Evolutionary conservation across 352 stramenopile genomes (phyloP).

Genomic region (Globisporangium viniferum): DNA sequence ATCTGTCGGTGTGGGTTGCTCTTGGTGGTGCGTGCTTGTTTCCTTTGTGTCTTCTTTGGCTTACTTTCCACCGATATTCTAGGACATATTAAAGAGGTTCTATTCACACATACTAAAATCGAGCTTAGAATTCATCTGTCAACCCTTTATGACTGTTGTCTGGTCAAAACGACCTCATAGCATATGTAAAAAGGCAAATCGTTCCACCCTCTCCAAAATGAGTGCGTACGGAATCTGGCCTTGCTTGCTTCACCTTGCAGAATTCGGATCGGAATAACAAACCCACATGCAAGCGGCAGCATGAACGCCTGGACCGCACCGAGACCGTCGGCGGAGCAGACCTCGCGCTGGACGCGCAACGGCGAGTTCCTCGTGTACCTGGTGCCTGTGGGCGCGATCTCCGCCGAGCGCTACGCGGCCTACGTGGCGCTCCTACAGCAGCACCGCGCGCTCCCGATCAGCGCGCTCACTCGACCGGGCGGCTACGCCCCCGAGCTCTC

Average conservation of each 20-base stretch:
- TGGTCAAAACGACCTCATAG: no score
- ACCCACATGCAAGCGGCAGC: background rate
- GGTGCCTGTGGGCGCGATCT: conserved; percentile 68
- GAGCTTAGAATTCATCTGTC: no score
- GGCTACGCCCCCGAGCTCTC: conserved; percentile 80
- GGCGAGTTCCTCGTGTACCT: conserved; percentile 82
- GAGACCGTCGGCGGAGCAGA: conserved; percentile 22
- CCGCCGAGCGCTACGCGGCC: conserved; percentile 46
- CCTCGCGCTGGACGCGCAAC: conserved; percentile 55
- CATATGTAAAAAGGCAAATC: background rate
- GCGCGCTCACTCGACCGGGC: conserved; percentile 65
- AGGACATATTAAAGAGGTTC: no score
- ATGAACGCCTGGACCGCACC: conserved; percentile 35
- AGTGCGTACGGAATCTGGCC: background rate
- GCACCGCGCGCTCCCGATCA: conserved; percentile 55
- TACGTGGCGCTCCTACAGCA: conserved; percentile 61
- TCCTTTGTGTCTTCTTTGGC: background rate
- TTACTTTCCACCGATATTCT: no score
- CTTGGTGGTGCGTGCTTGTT: background rate
- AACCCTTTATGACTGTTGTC: no score
- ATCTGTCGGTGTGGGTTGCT: background rate
- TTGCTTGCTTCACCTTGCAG: background rate
- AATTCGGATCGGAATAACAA: background rate
- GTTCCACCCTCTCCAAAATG: background rate
- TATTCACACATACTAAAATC: no score